Evolutionary conservation across 495 filamentous ascomycete species (phyloP), one percentile per base, ranked within the genome.

Genomic region (Letharia lupina): DNA sequence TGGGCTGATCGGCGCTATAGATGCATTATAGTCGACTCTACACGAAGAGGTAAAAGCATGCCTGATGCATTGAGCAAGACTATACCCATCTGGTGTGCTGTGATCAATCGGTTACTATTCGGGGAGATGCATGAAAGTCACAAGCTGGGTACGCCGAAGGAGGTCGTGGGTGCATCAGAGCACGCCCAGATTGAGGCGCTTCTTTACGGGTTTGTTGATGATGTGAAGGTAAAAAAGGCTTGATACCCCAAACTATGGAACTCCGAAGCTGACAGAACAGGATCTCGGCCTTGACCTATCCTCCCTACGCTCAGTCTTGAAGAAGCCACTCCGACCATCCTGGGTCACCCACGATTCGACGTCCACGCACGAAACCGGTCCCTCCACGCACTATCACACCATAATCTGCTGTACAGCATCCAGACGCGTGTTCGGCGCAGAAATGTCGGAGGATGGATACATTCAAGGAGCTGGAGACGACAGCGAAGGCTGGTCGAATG

Each of bases 391-490:
- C 50, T 87, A 83, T 68, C 81, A 89, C 35, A 82, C 88, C 0
- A 79, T 97, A 0, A 81, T 96, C 15, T 93, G 93, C 74, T 91
- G 83, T 64, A 91, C 91, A 4, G 86, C 89, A 35, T 96, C 91
- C 0, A 80, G 85, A 45, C 80, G 87, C 15, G 83, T 90, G 0
- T 76, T 75, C 18, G 87, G 86, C 8, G 82, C 82, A 1, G 89
- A 91, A 71, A 80, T 86, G 63, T 85, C 84, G 40, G 83, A 84
- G 67, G 85, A 84, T 6, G 89, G 87, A 37, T 98, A 98, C 72
- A 90, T 98, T 67, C 94, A 97, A 75, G 94, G 94, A 35, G 92
- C 93, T 16, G 93, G 88, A 8, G 93, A 98, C 76, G 93, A 98
- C 72, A 90, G 87, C 28, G 93, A 98, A 76, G 87, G 86, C 48